Evolutionary conservation across 73 alveolate genomes (phyloP), one percentile per base, ranked within the genome.

Genomic region (Paramecium primaurelia): DNA sequence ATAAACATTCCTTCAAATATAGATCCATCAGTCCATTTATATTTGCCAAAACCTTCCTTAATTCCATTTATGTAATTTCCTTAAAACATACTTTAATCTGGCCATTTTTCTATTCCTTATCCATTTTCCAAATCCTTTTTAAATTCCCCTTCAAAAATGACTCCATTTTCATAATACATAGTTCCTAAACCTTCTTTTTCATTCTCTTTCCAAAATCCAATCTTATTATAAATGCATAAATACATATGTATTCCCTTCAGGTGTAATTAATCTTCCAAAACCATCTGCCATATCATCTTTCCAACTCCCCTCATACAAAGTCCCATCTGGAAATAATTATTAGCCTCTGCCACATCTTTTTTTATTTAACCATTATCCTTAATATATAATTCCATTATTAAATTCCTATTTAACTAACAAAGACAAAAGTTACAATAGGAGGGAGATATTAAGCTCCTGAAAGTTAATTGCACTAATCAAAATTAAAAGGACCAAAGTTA

Each of bases 31-130:
- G 71, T 37, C 94, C 94, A 89, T 30, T 34, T 60, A 44, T 59
- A 73, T 34, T 71, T 59, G 12, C 94, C 94, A 18, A 58, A 42
- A 38, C 91, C 91, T 49, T 89, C 45, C 32, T 89, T 89, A 47
- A 71, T 44, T n/a, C 91, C 91, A 25, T 58, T 54, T 6, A 28
- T 18, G 51, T 71, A 89, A 22, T 71, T 60, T 28, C 94, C 94
- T 14, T 69, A 71, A 59, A 75, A 95, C 32, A 47, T 68, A 18
- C 95, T 88, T 90, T 93, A 88, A 95, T 95, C 98, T 47, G 86
- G 93, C 98, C 98, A 95, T 20, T 40, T 84, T 91, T 95, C 97
- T 38, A 86, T 86, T 18, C 97, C 98, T 69, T 71, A 86, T 4
- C 98, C 98, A 80, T 80, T 80, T 44, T 44, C 58, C 10, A 44